Evolutionary conservation across 2,329 filamentous ascomycete genomes (phyloP), one percentile per base, ranked within the genome.

Genomic region (Pseudogymnoascus sp.): DNA sequence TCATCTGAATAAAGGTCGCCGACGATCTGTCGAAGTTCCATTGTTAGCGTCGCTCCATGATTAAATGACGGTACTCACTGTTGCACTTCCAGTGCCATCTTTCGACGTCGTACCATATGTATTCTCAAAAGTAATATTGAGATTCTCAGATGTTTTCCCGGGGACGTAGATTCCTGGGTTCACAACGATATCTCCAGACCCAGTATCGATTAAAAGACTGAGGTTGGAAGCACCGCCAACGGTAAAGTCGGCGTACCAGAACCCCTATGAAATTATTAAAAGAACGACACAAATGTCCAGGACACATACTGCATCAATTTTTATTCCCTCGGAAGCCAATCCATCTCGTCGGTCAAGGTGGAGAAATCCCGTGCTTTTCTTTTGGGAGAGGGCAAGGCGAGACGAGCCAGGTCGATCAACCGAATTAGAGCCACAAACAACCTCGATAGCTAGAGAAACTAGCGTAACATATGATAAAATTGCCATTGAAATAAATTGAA

Each of bases 201-300:
- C 64, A 14, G 66, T 65, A 36, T 65, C 66, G 11, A 68, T 63
- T 7, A 66, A 16, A 23, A 65, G n/a, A 6, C 57, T 51, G 19
- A 65, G 45, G n/a, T 57, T 13, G 8, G 21, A 19, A 14, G 51
- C 23, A n/a, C 14, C 60, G 13, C 68, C 64, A n/a, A 67, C 16
- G 4, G 28, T 60, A 7, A 68, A 62, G 25, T 67, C 62, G 4
- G 62, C 62, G 19, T 61, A 66, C 65, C 63, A 68, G 61, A 67
- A 68, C 11, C 61, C 62, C 31, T 64, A 45, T 48, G 0, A 2
- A 25, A 25, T 48, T 48, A 4, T 14, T 48, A 48, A 48, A 48
- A 48, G 6, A 6, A 2, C 6, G 21, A 25, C 13, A 25, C 19
- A 25, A n/a, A 25, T 25, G 11, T 25, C 4, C 10, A 23, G 11